Conservation (phyloP, 805 yeast species). For the Isabelozyma pseudorhagii region DNA sequence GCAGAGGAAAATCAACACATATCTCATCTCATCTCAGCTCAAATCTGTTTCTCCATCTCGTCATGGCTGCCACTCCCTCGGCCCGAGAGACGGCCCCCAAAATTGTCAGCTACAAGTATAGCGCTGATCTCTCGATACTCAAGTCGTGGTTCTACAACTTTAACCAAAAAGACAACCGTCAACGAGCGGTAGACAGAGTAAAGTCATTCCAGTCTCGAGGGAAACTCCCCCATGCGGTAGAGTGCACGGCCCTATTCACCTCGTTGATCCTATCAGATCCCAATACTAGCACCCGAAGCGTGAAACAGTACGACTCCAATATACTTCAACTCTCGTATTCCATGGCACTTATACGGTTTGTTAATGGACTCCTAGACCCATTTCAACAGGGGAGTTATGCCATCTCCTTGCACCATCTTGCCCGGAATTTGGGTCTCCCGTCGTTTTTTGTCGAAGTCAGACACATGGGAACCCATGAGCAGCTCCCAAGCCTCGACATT, state of each 20-base stretch:
- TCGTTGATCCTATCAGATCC: conserved; percentile 47
- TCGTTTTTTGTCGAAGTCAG: conserved; percentile 83
- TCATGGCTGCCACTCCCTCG: not conserved
- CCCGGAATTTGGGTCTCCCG: conserved; percentile 67
- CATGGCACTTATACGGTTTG: conserved; percentile 78
- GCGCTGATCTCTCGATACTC: conserved; percentile 43
- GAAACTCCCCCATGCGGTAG: conserved; percentile 68
- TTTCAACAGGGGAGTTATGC: conserved; percentile 77
- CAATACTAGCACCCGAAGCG: conserved; percentile 4
- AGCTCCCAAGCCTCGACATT: conserved; percentile 66
- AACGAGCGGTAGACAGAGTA: conserved; percentile 50
- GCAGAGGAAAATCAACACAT: no score
- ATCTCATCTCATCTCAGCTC: not conserved
- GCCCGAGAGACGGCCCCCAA: conserved; percentile 8
- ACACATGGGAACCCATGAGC: conserved; percentile 89
- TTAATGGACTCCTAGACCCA: conserved; percentile 88
- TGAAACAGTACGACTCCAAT: conserved; percentile 20
- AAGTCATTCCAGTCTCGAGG: conserved; percentile 58
- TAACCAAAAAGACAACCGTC: conserved; percentile 25
- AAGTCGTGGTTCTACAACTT: conserved; percentile 52
- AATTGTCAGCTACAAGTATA: conserved; percentile 24
- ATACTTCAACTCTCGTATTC: conserved; percentile 55
- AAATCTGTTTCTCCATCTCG: not conserved
- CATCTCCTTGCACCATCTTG: conserved; percentile 72
- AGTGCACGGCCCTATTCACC: conserved; percentile 57